Evolutionary conservation across 177 flowering plant species (phyloP), one percentile per base, ranked within the genome.

Genomic region (Tripterygium wilfordii): DNA sequence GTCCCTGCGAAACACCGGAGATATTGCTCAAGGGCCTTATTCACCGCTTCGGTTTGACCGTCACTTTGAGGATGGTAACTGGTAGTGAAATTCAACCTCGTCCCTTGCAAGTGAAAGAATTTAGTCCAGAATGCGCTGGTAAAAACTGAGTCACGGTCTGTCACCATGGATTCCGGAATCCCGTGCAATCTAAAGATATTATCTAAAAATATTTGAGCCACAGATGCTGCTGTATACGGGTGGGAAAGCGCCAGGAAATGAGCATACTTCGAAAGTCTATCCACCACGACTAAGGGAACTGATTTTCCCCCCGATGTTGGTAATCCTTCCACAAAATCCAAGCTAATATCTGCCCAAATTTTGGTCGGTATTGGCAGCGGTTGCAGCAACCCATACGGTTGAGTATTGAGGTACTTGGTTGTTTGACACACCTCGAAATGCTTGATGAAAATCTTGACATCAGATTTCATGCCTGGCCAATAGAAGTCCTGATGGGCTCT

Each of bases 311-410:
- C 1, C 0, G 68, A 60, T 1, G 1, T 3, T 0, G 65, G 64
- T 10, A 68, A 23, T 0, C 58, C 56, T 5, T 33, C 33, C 0
- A 68, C 45, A 23, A 68, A 60, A 16, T 64, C 68, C 42, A 58
- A 33, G 1, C 49, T 15, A n/a, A 60, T 46, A 4, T 51, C 58
- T 4, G 21, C 26, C 58, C 63, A 68, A 17, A 51, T 16, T 0
- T 10, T 2, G 0, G n/a, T 8, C 0, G 60, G 69, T 2, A 60
- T 28, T 3, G 48, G 53, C 0, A 63, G 33, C 0, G 56, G 58
- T 21, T 68, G 46, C 0, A 59, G 24, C 2, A 57, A 8, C 0
- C 65, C 56, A 0, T 30, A 18, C 0, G 36, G 28, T 0, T 20
- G 3, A 1, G 15, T 1, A 1, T 21, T 22, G 3, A 19, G 28